phyloP scores from a whole-genome alignment of 2,329 filamentous ascomycete genomes.

The Aspergillus versicolor region DNA sequence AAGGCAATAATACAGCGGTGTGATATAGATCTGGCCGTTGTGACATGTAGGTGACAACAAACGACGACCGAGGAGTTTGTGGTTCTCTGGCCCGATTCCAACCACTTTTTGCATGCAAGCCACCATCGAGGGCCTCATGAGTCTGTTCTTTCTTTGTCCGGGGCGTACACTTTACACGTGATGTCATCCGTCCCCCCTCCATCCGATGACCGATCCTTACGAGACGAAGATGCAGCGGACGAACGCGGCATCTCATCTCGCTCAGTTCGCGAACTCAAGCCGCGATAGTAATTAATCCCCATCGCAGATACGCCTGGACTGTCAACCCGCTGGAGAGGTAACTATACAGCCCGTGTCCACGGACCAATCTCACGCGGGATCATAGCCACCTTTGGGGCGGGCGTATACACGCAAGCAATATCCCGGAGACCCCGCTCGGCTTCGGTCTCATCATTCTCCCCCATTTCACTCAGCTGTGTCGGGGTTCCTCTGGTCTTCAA shows the following conservation, averaged over 20 bases:
- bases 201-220: neutral
- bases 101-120: neutral
- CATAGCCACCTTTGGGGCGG: neutral
- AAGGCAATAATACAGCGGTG: neutral
- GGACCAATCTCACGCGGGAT: neutral
- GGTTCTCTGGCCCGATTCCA: neutral
- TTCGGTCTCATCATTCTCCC: neutral
- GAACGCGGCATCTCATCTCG: neutral
- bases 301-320: neutral
- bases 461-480: neutral
- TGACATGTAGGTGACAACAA: no score
- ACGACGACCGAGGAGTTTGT: no score
- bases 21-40: neutral
- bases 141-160: no score
- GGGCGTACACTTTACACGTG: neutral
- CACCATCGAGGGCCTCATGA: neutral
- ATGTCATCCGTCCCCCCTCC: neutral
- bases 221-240: neutral
- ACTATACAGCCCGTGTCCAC: neutral
- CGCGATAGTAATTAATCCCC: no score
- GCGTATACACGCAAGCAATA: constrained; percentile 5
- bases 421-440: constrained; percentile 1
- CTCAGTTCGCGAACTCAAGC: neutral
- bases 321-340: neutral
- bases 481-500: neutral